Evolutionary conservation across 1,139 yeast genomes (phyloP).

Genomic region (Pichia sp.): DNA sequence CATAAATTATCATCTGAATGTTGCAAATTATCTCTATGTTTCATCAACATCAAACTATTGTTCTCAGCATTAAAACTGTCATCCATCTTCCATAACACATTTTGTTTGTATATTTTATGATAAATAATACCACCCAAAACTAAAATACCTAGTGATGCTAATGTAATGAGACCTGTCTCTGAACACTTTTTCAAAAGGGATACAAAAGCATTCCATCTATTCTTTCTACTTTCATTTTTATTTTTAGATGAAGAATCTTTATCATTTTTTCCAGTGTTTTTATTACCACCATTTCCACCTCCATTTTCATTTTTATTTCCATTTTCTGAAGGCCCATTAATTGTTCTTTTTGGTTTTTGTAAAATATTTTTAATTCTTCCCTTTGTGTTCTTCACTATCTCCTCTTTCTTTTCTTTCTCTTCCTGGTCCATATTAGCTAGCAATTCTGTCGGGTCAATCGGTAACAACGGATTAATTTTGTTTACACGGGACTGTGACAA

Average conservation of each 20-base stretch:
- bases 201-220: constrained; percentile 24
- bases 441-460: constrained; percentile 28
- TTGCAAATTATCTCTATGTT: constrained; percentile 33
- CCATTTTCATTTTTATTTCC: constrained; percentile 12
- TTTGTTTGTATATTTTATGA: constrained; percentile 55
- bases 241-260: too few relatives aligned
- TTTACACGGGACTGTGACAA: neutral
- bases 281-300: constrained; percentile 8
- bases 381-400: constrained; percentile 3
- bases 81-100: constrained; percentile 61
- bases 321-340: neutral
- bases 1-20: constrained; percentile 44
- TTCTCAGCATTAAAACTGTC: constrained; percentile 63
- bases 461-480: constrained; percentile 30
- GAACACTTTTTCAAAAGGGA: constrained; percentile 45
- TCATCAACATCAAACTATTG: constrained; percentile 37
- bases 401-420: constrained; percentile 12
- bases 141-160: constrained; percentile 64
- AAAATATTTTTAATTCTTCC: constrained; percentile 7
- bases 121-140: constrained; percentile 69
- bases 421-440: constrained; percentile 6
- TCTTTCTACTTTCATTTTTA: constrained; percentile 5
- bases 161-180: constrained; percentile 70
- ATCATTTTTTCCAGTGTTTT: constrained; percentile 14
- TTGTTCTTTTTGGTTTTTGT: neutral